Evolutionary conservation across 768 basidiomycete genomes (phyloP).

Genomic region (Trametes cingulata): DNA sequence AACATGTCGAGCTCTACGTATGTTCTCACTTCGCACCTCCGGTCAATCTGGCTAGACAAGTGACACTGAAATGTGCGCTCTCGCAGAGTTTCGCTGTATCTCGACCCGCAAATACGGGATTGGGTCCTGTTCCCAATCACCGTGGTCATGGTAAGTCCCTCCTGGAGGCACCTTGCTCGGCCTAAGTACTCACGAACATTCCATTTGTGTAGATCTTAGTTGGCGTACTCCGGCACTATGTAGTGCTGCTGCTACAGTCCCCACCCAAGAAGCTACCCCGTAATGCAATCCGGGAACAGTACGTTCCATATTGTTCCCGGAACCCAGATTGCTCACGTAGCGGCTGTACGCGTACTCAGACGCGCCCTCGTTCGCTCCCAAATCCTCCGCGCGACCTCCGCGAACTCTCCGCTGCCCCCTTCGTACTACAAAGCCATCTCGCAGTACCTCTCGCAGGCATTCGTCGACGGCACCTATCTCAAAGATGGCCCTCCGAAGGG

Average conservation of each 20-base stretch:
- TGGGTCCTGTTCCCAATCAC: conserved; percentile 97
- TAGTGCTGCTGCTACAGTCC: conserved; percentile 82
- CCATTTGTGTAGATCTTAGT: conserved; percentile 71
- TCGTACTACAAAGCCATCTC: conserved; percentile 75
- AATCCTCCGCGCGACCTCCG: conserved; percentile 78
- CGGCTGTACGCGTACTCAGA: conserved; percentile 38
- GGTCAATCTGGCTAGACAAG: background rate
- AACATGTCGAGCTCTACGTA: conserved; percentile 35
- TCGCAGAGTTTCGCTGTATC: conserved; percentile 58
- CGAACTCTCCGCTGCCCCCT: conserved; percentile 80
- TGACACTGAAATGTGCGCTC: background rate
- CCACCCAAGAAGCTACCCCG: conserved; percentile 78
- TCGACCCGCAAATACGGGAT: conserved; percentile 95
- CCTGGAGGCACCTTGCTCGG: background rate
- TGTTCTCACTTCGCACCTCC: conserved; percentile 1
- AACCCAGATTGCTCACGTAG: conserved; percentile 3
- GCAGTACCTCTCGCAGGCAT: conserved; percentile 69
- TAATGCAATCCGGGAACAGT: conserved; percentile 92
- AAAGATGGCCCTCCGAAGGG: conserved; percentile 78
- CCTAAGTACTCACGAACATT: background rate
- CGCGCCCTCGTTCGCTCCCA: conserved; percentile 81
- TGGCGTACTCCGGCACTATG: conserved; percentile 90
- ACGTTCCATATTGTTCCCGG: conserved; percentile 34
- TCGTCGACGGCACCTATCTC: conserved; percentile 76
- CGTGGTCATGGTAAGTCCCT: conserved; percentile 81